Evolutionary conservation across 768 basidiomycete genomes (phyloP).

Genomic region (Phanerochaete carnosa): DNA sequence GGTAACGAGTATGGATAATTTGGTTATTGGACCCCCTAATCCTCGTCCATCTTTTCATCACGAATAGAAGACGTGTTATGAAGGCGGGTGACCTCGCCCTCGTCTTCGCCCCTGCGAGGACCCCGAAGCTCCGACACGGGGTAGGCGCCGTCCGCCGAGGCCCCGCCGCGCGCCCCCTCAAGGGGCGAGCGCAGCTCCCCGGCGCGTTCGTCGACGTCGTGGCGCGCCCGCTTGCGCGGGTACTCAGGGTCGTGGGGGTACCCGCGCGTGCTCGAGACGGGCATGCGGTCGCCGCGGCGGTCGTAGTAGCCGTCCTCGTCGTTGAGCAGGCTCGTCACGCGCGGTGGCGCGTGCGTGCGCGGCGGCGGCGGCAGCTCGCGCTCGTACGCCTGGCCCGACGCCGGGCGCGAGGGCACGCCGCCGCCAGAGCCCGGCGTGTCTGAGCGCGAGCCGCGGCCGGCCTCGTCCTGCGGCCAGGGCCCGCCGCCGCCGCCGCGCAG

Average conservation of each 20-base stretch:
- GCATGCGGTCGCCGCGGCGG: slow-evolving; percentile 11
- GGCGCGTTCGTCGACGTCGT: slow-evolving; percentile 64
- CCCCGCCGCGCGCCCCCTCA: slow-evolving; percentile 6
- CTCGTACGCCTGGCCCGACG: slow-evolving; percentile 19
- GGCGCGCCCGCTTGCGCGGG: slow-evolving; percentile 53
- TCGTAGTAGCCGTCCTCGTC: slow-evolving; percentile 18
- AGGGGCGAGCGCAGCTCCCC: slow-evolving; percentile 17
- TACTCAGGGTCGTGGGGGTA: slow-evolving; percentile 14
- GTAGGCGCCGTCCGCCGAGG: slow-evolving; percentile 8
- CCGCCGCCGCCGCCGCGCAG: slow-evolving; percentile 13
- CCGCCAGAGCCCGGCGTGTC: slow-evolving; percentile 19
- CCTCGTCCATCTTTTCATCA: slow-evolving; percentile 16
- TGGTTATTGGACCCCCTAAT: slow-evolving; percentile 4
- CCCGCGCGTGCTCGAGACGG: slow-evolving; percentile 11
- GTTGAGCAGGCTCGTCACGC: slow-evolving; percentile 18
- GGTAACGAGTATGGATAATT: neutral
- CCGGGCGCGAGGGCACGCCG: slow-evolving; percentile 19
- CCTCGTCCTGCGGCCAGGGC: slow-evolving; percentile 5
- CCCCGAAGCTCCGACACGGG: slow-evolving; percentile 13
- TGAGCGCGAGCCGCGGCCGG: slow-evolving; percentile 18
- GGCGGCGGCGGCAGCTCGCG: slow-evolving; percentile 15
- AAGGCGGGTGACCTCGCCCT: slow-evolving; percentile 13
- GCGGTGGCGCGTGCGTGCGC: slow-evolving; percentile 13
- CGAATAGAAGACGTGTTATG: slow-evolving; percentile 10
- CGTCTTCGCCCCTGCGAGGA: slow-evolving; percentile 18